phyloP scores from a whole-genome alignment of 495 filamentous ascomycete species.

The Penicillium verhagenii region DNA sequence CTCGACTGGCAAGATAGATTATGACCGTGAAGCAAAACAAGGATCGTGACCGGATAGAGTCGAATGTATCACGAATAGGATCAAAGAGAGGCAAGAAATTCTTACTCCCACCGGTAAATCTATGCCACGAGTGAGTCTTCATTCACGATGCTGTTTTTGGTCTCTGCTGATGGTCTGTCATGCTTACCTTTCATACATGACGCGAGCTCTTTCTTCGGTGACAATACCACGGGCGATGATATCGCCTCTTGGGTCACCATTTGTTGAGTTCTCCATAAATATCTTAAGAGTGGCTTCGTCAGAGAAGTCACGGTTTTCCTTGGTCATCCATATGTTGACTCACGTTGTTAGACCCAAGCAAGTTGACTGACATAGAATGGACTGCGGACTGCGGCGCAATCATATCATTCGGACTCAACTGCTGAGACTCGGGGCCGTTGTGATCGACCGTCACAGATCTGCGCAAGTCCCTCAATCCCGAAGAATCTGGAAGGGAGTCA shows the following conservation, averaged over 20 bases:
- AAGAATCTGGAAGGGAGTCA: constrained; percentile 28
- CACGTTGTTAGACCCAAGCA: constrained; percentile 37
- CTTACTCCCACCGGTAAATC: constrained; percentile 41
- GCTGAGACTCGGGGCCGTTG: constrained; percentile 36
- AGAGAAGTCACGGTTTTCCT: neutral
- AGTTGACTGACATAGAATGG: constrained; percentile 45
- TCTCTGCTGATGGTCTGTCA: neutral
- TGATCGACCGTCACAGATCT: constrained; percentile 29
- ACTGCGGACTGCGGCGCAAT: constrained; percentile 41
- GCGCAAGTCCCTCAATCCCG: constrained; percentile 18
- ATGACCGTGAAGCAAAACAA: constrained; percentile 47
- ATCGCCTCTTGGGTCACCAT: constrained; percentile 34
- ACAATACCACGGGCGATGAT: constrained; percentile 42
- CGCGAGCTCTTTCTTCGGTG: constrained; percentile 38
- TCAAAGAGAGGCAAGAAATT: constrained; percentile 43
- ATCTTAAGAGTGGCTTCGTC: constrained; percentile 21
- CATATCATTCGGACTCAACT: constrained; percentile 44
- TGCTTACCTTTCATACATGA: constrained; percentile 43
- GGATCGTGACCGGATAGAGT: constrained; percentile 43
- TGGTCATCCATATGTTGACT: constrained; percentile 3
- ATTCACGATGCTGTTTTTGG: neutral
- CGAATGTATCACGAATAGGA: constrained; percentile 45
- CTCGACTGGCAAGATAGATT: constrained; percentile 42
- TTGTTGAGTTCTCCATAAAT: constrained; percentile 36
- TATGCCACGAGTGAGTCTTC: constrained; percentile 9